These are phyloP conservation scores for Rhizophagus prolifer DNA, from an alignment of 192 early-diverging fungal genomes.

Conservation along the genomic window DNA sequence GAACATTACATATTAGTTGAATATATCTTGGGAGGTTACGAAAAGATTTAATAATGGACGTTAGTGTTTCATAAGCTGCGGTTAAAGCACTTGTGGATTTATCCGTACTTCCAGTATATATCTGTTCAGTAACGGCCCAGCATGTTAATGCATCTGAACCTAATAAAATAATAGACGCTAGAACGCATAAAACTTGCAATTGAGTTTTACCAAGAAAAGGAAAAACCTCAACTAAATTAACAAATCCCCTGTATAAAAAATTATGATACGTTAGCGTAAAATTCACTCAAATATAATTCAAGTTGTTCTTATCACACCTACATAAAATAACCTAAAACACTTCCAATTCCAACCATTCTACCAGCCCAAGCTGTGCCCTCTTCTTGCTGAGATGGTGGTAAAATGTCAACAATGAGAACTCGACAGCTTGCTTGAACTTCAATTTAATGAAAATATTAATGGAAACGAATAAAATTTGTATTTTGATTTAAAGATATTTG, in stretches of 20 bases:
- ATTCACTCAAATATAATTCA: neutral
- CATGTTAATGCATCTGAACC: constrained; percentile 70
- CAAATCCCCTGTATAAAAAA: constrained; percentile 58
- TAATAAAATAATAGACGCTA: constrained; percentile 69
- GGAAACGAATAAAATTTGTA: neutral
- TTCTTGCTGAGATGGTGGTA: constrained; percentile 81
- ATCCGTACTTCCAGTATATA: constrained; percentile 32
- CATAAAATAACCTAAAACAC: constrained; percentile 85
- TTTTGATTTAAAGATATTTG: neutral
- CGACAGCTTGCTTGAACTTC: constrained; percentile 82
- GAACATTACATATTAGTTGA: constrained; percentile 82
- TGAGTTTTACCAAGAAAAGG: constrained; percentile 78
- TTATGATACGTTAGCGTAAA: neutral
- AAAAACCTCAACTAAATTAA: constrained; percentile 69
- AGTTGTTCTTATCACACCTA: constrained; percentile 6
- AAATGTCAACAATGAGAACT: constrained; percentile 82
- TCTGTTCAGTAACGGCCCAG: constrained; percentile 54
- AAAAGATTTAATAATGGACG: constrained; percentile 45
- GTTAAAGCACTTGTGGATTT: constrained; percentile 23
- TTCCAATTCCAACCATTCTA: constrained; percentile 85
- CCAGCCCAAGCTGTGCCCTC: constrained; percentile 84
- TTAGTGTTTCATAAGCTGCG: constrained; percentile 30
- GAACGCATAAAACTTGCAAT: constrained; percentile 75
- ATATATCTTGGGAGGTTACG: constrained; percentile 69
- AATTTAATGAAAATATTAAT: neutral